Percentiles rank a stretch among this genome's conserved stretches.
Conservation (phyloP, 164 flowering plant species). For the Liriodendron chinense region DNA sequence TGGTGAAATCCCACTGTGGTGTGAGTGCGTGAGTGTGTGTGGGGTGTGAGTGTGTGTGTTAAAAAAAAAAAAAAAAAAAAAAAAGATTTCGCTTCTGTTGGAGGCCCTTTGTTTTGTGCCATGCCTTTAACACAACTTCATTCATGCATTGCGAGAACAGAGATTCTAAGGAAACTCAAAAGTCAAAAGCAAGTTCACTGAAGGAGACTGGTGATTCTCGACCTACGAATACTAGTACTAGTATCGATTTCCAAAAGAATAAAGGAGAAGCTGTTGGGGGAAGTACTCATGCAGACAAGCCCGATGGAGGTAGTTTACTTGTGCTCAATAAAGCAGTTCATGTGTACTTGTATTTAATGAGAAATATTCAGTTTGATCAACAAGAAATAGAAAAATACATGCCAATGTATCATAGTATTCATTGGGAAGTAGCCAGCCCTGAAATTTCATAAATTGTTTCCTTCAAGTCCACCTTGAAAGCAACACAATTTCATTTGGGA, state of each 20-base stretch:
- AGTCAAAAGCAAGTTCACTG: background rate
- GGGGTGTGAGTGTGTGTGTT: too few species aligned
- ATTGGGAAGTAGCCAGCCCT: background rate
- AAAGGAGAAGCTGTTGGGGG: too few species aligned
- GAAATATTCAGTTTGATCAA: background rate
- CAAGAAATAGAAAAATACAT: background rate
- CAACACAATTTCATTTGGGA: too few species aligned
- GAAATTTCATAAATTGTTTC: too few species aligned
- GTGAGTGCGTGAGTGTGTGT: too few species aligned
- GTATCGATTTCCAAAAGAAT: background rate
- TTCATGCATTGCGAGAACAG: background rate
- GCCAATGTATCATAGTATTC: background rate
- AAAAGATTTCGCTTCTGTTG: background rate
- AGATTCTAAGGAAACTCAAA: background rate
- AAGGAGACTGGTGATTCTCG: background rate
- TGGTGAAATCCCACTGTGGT: too few species aligned
- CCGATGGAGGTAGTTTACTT: background rate
- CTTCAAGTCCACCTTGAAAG: too few species aligned
- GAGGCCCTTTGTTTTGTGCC: background rate
- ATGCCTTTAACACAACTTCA: background rate
- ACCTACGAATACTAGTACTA: background rate
- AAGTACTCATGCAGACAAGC: background rate
- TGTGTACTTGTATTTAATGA: background rate
- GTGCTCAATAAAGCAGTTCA: background rate
- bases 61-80: too few species aligned